These are phyloP conservation scores for Aspergillus piperis DNA, from an alignment of 2,329 filamentous ascomycete species.

Conservation along the genomic window DNA sequence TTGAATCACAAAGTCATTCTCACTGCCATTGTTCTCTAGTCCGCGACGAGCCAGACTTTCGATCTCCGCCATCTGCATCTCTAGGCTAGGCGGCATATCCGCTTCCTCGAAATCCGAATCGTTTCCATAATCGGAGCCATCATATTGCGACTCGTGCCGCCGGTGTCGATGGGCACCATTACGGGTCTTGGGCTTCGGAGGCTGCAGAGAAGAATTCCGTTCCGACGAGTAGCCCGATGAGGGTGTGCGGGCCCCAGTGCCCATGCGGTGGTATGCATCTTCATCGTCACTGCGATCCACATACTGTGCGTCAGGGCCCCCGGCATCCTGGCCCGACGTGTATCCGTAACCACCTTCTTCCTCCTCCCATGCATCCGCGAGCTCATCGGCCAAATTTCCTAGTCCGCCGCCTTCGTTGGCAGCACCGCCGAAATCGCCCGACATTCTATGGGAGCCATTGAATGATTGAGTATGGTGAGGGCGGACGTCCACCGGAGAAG, in stretches of 20 bases:
- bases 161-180: slow-evolving; percentile 38
- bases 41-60: slow-evolving; percentile 57
- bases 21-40: slow-evolving; percentile 54
- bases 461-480: slow-evolving; percentile 39
- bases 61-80: slow-evolving; percentile 57
- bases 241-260: slow-evolving; percentile 26
- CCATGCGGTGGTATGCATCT: slow-evolving; percentile 32
- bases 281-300: slow-evolving; percentile 34
- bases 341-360: slow-evolving; percentile 52
- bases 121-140: slow-evolving; percentile 60
- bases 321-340: slow-evolving; percentile 38
- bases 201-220: slow-evolving; percentile 31
- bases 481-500: slow-evolving; percentile 42
- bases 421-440: slow-evolving; percentile 41
- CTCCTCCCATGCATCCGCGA: slow-evolving; percentile 60
- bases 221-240: slow-evolving; percentile 27
- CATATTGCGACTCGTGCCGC: slow-evolving; percentile 51
- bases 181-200: slow-evolving; percentile 43
- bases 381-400: slow-evolving; percentile 64
- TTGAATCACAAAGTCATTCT: slow-evolving; percentile 54
- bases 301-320: slow-evolving; percentile 32
- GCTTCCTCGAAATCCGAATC: slow-evolving; percentile 57
- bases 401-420: slow-evolving; percentile 49
- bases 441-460: slow-evolving; percentile 39
- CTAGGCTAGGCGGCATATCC: slow-evolving; percentile 57